Percentiles rank a stretch among this genome's conserved stretches.
phyloP scores from a whole-genome alignment of 306 rosid genomes.

The Gillenia trifoliata region DNA sequence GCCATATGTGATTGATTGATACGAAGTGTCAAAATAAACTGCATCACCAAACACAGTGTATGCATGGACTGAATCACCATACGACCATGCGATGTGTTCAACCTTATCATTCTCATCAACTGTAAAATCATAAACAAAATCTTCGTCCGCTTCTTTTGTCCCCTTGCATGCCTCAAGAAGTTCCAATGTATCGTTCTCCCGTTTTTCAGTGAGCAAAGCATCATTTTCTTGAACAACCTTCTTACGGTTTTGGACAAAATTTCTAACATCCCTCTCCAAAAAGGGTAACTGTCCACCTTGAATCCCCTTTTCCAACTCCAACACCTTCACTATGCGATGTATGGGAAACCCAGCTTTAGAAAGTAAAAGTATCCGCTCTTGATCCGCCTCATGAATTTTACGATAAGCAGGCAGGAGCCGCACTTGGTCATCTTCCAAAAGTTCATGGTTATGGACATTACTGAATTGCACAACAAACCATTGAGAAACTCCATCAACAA shows the following conservation, averaged over 20 bases:
- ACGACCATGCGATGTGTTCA: slow-evolving; percentile 84
- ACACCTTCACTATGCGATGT: slow-evolving; percentile 87
- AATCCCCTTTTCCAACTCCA: slow-evolving; percentile 92
- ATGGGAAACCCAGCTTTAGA: slow-evolving; percentile 91
- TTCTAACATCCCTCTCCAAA: slow-evolving; percentile 93
- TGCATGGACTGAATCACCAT: slow-evolving; percentile 60
- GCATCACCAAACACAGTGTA: slow-evolving; percentile 71
- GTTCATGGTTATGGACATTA: slow-evolving; percentile 87
- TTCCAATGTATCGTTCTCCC: slow-evolving; percentile 77
- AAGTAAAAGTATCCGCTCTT: slow-evolving; percentile 83
- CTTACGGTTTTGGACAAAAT: slow-evolving; percentile 88
- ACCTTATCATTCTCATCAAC: slow-evolving; percentile 76
- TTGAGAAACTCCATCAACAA: slow-evolving; percentile 72
- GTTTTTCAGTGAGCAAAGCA: slow-evolving; percentile 73
- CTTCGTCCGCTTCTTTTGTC: slow-evolving; percentile 61
- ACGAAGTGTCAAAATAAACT: slow-evolving; percentile 68
- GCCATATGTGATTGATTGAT: slow-evolving; percentile 80
- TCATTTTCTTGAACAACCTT: slow-evolving; percentile 82
- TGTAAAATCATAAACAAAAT: slow-evolving; percentile 72
- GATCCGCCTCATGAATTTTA: slow-evolving; percentile 86
- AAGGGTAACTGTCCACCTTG: slow-evolving; percentile 92
- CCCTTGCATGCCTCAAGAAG: slow-evolving; percentile 91
- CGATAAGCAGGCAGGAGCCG: slow-evolving; percentile 93
- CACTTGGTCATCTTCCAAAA: slow-evolving; percentile 92
- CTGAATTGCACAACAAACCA: slow-evolving; percentile 95